Evolutionary conservation across 805 yeast species (phyloP).

Genomic region (Starmerella potacharoeniae): DNA sequence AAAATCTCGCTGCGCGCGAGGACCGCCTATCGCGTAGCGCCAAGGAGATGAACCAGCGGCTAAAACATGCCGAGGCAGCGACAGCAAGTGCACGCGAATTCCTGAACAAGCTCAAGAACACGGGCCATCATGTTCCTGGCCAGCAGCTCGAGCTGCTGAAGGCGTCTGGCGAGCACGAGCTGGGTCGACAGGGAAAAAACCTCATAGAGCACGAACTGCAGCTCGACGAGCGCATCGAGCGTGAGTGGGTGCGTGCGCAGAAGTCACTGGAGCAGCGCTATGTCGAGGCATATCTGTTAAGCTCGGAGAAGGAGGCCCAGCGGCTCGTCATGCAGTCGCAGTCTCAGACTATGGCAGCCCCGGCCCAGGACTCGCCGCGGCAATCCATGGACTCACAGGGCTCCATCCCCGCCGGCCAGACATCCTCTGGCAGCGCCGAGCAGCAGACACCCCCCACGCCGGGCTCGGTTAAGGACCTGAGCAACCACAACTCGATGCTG

Average conservation of each 20-base stretch:
- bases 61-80: neutral
- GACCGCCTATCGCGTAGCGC: neutral
- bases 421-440: neutral
- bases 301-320: conserved; percentile 1
- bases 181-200: neutral
- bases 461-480: neutral
- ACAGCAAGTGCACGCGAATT: neutral
- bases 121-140: neutral
- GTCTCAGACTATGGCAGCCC: neutral
- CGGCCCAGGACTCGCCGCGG: neutral
- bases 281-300: conserved; percentile 25
- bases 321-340: neutral
- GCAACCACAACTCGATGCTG: neutral
- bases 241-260: conserved; percentile 29
- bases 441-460: neutral
- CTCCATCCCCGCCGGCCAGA: neutral
- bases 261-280: conserved; percentile 30
- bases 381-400: neutral
- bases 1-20: conserved; percentile 4
- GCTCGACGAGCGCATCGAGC: conserved; percentile 23
- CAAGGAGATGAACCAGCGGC: neutral
- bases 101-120: neutral
- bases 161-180: neutral
- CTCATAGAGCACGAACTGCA: conserved; percentile 14
- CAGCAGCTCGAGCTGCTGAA: conserved; percentile 3